Base-by-base conservation (phyloP, 805 yeast genomes). In the Ogataea trehaloabstinens region DNA sequence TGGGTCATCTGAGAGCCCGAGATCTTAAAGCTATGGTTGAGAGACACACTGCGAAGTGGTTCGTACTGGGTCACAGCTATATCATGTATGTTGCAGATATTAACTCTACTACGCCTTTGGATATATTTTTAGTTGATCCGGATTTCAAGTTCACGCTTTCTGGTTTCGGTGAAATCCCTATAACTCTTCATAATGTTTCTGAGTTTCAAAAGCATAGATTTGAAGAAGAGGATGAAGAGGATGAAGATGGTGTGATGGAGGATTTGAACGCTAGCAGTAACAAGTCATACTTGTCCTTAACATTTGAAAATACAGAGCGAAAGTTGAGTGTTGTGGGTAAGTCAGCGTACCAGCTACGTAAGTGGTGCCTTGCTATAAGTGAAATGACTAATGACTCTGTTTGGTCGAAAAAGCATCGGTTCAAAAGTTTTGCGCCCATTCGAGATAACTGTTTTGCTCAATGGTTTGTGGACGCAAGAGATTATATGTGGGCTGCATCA, bases 401-500 rank as follows among this genome's bases (percentile, higher is more conserved):
- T 2, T 93, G 97, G 96, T 66, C 88, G 0, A 71, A 76, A 42
- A 64, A 64, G 4, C 76, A 93, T 46, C 68, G 99, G 44, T 95
- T 95, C 63, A 80, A 71, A 5, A 85, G 96, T 37, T 95, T 86
- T 74, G 96, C 98, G 0, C 99, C 99, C 0, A 79, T 91, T 0
- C 69, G 99, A 48, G 62, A 78, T 17, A 79, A 88, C 49, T 86
- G 87, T 41, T 85, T 78, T 65, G 96, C 96, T 10, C 96, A 93
- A 59, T 91, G 95, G 93, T 82, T 93, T 66, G 98, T 93, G 4
- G 99, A 93, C 63, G 67, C 60, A 18, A 73, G 99, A 54, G 99
- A 93, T 61, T 86, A 93, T 60, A 84, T 88, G 67, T 93, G 98
- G 97, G 95, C 97, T 1, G 80, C 89, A 2, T 85, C 95, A 21